Base-by-base conservation (phyloP, 495 filamentous ascomycete species). In the Penicillium maclennaniae region DNA sequence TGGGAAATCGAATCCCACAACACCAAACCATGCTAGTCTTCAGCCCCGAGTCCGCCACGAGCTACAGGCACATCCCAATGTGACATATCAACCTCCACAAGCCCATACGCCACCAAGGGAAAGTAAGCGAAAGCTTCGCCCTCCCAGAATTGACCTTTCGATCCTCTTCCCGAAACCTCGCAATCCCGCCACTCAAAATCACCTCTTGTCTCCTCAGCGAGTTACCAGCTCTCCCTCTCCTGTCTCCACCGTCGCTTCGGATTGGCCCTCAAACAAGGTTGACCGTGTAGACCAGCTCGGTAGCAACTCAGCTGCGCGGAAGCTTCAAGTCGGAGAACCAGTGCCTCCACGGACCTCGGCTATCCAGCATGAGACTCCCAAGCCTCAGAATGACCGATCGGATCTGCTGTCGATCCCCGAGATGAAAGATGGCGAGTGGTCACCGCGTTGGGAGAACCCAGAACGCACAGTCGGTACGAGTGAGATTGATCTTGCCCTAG, bases 141-240 rank as follows among this genome's bases (percentile, higher is more conserved):
- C 75, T 27, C 65, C 69, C 9, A 55, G 68, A 28, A 69, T 78
- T 46, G 75, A 78, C 41, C 64, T 78, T 14, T 78, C 75, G 17
- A 52, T 73, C 3, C 57, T 78, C 17, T 78, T 78, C 54, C 75
- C 75, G 10, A 78, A 76, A 51, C 75, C 75, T 1, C 64, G 66
- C 27, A 53, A 68, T 21, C 55, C 43, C 17, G 40, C 56, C 15
- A 51, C 67, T 10, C 71, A 19, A 20, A 19, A 19, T 20, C 38
- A 68, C 36, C 64, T 77, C 20, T 55, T 78, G 15, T 78, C 75
- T 4, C 75, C 75, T 10, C 75, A 77, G 31, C 70, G 73, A 4
- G 68, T 75, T 63, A 70, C 70, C 10, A 52, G 65, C n/a, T 78
- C 75, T 0, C 75, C 75, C 1, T 74, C 75, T 7, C 64, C 73